These are phyloP conservation scores for Fusarium decemcellulare DNA, from an alignment of 2,329 filamentous ascomycete genomes.

Conservation along the genomic window DNA sequence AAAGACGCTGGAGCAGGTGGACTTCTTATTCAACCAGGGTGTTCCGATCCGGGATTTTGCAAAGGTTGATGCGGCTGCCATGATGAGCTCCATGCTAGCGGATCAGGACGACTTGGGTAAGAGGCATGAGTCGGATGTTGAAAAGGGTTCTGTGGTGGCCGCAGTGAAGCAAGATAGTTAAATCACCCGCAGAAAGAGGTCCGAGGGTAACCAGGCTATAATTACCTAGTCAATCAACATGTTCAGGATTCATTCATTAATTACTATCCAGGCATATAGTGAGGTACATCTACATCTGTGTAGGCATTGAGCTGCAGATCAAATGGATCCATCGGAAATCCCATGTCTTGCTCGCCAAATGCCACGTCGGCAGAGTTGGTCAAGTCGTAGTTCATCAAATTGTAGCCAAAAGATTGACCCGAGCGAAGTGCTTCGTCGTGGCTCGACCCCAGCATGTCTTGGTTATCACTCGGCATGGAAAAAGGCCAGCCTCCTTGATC, in stretches of 20 bases:
- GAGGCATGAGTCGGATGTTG: neutral
- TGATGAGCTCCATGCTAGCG: conserved; percentile 19
- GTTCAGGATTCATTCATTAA: neutral
- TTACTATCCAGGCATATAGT: neutral
- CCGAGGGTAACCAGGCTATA: no score
- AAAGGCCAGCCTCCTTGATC: conserved; percentile 26
- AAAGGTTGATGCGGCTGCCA: conserved; percentile 17
- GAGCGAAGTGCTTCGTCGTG: neutral
- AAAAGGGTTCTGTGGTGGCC: accelerated
- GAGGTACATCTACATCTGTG: conserved; percentile 15
- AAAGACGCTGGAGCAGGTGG: conserved; percentile 35
- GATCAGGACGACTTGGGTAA: neutral
- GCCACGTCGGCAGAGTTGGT: conserved; percentile 9
- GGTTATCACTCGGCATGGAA: neutral
- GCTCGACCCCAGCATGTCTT: neutral
- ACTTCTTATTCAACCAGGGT: conserved; percentile 37
- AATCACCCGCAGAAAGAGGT: neutral
- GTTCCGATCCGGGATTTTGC: conserved; percentile 36
- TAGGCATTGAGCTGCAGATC: conserved; percentile 38
- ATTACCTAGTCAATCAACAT: neutral
- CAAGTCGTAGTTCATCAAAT: conserved; percentile 18
- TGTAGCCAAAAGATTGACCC: neutral
- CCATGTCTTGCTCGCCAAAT: conserved; percentile 20
- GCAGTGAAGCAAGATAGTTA: neutral
- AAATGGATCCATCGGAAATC: conserved; percentile 32